These are phyloP conservation scores for Peterozyma xylosa DNA, from an alignment of 805 yeast genomes.

Conservation along the genomic window DNA sequence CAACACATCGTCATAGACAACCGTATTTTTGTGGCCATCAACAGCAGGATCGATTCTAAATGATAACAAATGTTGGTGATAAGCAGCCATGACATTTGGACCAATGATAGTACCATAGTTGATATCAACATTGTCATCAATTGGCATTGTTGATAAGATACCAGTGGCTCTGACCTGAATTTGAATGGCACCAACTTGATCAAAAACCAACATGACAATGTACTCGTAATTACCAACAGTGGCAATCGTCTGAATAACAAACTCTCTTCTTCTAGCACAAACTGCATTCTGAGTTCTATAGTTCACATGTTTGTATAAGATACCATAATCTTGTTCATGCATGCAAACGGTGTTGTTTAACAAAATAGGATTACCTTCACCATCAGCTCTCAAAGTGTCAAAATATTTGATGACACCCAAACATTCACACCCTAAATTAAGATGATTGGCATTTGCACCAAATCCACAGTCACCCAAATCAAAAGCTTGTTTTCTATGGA, in stretches of 20 bases:
- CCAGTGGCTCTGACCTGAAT: conserved; percentile 84
- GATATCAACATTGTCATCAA: conserved; percentile 62
- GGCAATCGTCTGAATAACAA: conserved; percentile 73
- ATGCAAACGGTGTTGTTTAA: conserved; percentile 69
- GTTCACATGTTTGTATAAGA: conserved; percentile 72
- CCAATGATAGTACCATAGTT: conserved; percentile 69
- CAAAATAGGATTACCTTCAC: conserved; percentile 53
- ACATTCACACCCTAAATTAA: conserved; percentile 76
- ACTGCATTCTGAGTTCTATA: conserved; percentile 68
- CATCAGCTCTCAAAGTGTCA: conserved; percentile 50
- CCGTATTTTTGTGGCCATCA: conserved; percentile 75
- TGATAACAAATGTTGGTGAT: conserved; percentile 75
- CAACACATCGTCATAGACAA: conserved; percentile 60
- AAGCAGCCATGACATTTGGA: conserved; percentile 76
- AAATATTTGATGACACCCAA: conserved; percentile 71
- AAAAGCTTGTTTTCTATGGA: conserved; percentile 81
- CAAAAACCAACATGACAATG: conserved; percentile 62
- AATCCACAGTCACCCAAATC: conserved; percentile 84
- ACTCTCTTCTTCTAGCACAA: conserved; percentile 71
- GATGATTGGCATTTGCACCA: conserved; percentile 63
- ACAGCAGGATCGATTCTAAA: conserved; percentile 78
- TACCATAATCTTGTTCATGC: conserved; percentile 76
- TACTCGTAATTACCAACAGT: conserved; percentile 84
- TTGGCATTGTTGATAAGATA: conserved; percentile 78
- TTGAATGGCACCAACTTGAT: conserved; percentile 71